Percentiles rank a stretch among this genome's conserved stretches.
These are phyloP conservation scores for Ilyonectria sp. DNA, from an alignment of 2,329 filamentous ascomycete genomes.

Conservation along the genomic window DNA sequence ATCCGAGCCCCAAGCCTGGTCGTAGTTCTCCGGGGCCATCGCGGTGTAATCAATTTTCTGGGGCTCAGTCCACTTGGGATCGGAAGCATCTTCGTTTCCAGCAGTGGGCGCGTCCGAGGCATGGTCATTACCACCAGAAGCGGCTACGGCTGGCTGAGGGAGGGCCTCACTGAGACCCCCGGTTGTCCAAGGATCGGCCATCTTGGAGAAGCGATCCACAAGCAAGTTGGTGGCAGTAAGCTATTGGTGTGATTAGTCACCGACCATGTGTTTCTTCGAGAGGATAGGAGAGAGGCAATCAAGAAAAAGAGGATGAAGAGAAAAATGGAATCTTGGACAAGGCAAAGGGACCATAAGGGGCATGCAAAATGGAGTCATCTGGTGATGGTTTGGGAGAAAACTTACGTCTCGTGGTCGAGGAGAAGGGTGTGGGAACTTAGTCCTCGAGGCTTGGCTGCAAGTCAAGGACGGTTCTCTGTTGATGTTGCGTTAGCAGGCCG, in stretches of 20 bases:
- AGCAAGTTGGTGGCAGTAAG: neutral
- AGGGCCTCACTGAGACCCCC: constrained; percentile 17
- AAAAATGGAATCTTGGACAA: too few relatives aligned
- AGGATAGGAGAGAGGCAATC: too few relatives aligned
- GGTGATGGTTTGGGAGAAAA: neutral
- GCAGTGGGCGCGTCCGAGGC: neutral
- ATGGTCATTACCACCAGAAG: neutral
- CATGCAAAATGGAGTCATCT: too few relatives aligned
- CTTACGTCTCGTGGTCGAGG: neutral
- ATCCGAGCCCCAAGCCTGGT: constrained; percentile 64
- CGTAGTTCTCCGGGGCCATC: constrained; percentile 30
- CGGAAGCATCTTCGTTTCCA: constrained; percentile 55
- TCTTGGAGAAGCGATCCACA: neutral
- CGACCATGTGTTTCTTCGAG: neutral
- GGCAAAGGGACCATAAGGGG: too few relatives aligned
- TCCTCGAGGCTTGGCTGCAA: neutral
- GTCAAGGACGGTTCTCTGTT: neutral
- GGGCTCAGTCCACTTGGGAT: constrained; percentile 62
- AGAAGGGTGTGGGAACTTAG: neutral
- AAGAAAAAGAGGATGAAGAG: too few relatives aligned
- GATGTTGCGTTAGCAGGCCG: neutral
- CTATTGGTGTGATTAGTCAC: neutral
- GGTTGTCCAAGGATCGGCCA: constrained; percentile 35
- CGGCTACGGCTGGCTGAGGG: constrained; percentile 1
- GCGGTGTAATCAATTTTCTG: constrained; percentile 65